phyloP scores from a whole-genome alignment of 2,329 filamentous ascomycete species.

The Calonectria hawksworthii region DNA sequence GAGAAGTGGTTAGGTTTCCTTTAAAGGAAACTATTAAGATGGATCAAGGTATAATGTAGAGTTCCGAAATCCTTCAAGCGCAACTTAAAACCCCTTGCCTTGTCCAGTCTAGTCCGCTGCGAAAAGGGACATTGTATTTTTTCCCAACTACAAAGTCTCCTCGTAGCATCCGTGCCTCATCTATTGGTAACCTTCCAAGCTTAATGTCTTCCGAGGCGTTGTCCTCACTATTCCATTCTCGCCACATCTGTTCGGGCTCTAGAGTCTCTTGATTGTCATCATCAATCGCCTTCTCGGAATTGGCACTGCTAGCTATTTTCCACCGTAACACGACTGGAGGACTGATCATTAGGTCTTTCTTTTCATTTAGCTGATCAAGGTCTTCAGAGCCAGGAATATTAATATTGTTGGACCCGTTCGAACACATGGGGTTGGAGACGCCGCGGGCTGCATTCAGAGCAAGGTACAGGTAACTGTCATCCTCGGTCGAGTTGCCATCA shows the following conservation, averaged over 20 bases:
- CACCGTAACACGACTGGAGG: background rate
- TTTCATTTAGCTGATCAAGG: background rate
- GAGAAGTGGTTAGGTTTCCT: no score
- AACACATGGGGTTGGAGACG: background rate
- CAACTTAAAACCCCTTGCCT: background rate
- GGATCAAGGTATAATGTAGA: no score
- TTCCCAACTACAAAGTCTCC: background rate
- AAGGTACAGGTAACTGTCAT: background rate
- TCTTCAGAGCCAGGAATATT: background rate
- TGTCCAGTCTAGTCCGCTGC: background rate
- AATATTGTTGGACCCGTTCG: background rate
- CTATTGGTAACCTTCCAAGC: background rate
- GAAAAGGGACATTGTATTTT: background rate
- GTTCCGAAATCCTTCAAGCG: background rate
- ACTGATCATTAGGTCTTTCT: background rate
- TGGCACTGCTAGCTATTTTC: background rate
- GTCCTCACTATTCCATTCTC: background rate
- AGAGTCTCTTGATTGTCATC: background rate
- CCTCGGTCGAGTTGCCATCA: background rate
- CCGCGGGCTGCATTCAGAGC: background rate
- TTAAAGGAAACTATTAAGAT: no score
- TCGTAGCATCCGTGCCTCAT: background rate
- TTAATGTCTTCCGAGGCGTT: background rate
- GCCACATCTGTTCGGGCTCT: background rate
- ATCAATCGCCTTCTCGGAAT: background rate